Percentiles rank a stretch among this genome's conserved stretches.
These are phyloP conservation scores for Phaeosphaeriaceae sp. DNA, from an alignment of 2,329 filamentous ascomycete species.

Conservation along the genomic window DNA sequence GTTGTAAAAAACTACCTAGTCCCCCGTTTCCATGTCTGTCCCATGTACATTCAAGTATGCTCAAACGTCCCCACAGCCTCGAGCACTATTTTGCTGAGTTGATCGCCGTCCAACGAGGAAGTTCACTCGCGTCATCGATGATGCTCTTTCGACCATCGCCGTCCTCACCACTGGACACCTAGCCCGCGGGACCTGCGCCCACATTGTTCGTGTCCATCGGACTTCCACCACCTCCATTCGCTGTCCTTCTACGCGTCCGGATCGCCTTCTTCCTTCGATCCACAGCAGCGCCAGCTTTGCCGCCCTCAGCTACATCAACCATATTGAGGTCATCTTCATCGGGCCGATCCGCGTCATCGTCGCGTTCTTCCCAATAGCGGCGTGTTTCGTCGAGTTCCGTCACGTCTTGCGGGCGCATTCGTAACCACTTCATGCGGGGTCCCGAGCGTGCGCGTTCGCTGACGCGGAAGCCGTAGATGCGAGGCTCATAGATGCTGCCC, in stretches of 20 bases:
- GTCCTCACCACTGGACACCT: constrained; percentile 3
- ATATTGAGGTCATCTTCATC: constrained; percentile 50
- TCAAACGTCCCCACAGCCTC: too few species aligned
- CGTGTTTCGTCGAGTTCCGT: constrained; percentile 79
- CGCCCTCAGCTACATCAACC: constrained; percentile 44
- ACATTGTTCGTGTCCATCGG: constrained; percentile 52
- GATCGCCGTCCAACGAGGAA: not conserved
- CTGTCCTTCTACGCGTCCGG: constrained; percentile 43
- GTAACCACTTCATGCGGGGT: constrained; percentile 95
- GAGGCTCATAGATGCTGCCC: constrained; percentile 88
- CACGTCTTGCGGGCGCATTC: constrained; percentile 80
- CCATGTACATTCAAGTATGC: too few species aligned
- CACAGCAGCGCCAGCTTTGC: constrained; percentile 29
- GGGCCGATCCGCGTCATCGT: constrained; percentile 46
- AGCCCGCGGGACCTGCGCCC: constrained; percentile 32
- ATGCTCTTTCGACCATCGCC: not conserved
- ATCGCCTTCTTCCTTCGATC: constrained; percentile 49
- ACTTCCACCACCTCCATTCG: constrained; percentile 44
- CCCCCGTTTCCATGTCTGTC: not conserved
- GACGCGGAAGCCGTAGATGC: constrained; percentile 95
- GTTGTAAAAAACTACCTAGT: not conserved
- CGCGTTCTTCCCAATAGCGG: constrained; percentile 52
- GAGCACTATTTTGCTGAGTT: not conserved
- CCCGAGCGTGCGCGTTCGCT: constrained; percentile 88
- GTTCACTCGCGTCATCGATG: not conserved